Conservation (phyloP, 2,329 filamentous ascomycete species). For the Bimuria novae-zelandiae region DNA sequence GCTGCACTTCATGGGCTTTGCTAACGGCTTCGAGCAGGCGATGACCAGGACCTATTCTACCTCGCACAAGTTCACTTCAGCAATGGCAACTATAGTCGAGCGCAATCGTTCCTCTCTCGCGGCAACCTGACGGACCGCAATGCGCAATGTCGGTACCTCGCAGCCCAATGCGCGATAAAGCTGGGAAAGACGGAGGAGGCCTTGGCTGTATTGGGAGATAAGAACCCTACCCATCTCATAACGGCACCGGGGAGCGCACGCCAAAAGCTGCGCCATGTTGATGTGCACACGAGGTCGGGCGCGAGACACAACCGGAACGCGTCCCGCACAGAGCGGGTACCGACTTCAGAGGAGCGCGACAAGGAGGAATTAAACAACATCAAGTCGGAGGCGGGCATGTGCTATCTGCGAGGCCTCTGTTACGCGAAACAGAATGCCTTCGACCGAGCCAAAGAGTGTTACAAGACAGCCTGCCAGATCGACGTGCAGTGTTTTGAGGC, state of each 20-base stretch:
- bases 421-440: conserved; percentile 98
- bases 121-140: conserved; percentile 82
- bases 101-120: conserved; percentile 81
- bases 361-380: conserved; percentile 74
- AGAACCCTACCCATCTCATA: conserved; percentile 89
- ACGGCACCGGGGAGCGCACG: conserved; percentile 66
- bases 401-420: conserved; percentile 89
- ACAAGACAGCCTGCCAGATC: conserved; percentile 95
- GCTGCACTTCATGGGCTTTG: conserved; percentile 8
- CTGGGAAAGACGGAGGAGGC: conserved; percentile 90
- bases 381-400: conserved; percentile 95
- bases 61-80: conserved; percentile 98
- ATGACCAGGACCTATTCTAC: conserved; percentile 94
- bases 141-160: conserved; percentile 87
- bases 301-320: conserved; percentile 49
- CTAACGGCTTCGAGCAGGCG: conserved; percentile 60
- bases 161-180: conserved; percentile 92
- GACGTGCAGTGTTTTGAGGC: conserved; percentile 98
- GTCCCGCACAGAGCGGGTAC: conserved; percentile 56
- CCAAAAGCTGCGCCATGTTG: conserved; percentile 73
- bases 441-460: conserved; percentile 95
- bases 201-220: conserved; percentile 82
- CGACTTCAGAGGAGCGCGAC: conserved; percentile 65
- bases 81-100: conserved; percentile 91
- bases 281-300: conserved; percentile 57